A percentile compares a stretch with the other conserved stretches of the same genome.
phyloP scores from a whole-genome alignment of 2,329 filamentous ascomycete species.

The Fusarium sp. region DNA sequence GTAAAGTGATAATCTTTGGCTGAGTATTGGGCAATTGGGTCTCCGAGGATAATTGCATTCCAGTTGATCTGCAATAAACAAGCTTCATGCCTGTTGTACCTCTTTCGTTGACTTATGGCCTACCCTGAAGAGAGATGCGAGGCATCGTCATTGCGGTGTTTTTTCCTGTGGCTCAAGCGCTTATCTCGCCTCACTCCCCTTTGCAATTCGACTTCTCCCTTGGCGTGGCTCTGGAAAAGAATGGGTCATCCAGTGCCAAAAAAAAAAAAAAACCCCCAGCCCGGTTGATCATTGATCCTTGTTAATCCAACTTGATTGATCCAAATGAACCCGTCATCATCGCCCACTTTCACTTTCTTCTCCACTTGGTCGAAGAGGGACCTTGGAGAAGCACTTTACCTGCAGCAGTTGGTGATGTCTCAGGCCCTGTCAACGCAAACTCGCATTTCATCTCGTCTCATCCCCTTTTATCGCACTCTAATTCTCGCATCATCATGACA shows the following conservation, averaged over 20 bases:
- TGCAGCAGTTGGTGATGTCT: conserved; percentile 28
- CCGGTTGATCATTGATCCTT: conserved; percentile 20
- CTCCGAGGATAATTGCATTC: conserved; percentile 15
- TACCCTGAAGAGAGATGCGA: conserved; percentile 27
- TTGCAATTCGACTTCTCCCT: conserved; percentile 29
- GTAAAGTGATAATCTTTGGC: not conserved
- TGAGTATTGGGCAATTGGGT: not conserved
- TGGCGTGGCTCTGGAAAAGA: conserved; percentile 32
- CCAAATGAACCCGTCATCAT: conserved; percentile 36
- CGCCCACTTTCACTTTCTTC: conserved; percentile 32
- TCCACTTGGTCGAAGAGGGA: conserved; percentile 22
- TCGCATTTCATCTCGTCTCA: conserved; percentile 7
- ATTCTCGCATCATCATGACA: conserved; percentile 1
- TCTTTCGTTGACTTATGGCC: not conserved
- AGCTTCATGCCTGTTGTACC: conserved; percentile 21
- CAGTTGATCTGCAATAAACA: conserved; percentile 12
- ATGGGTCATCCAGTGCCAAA: conserved; percentile 2
- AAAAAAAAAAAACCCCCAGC: not conserved
- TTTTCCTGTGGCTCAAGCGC: conserved; percentile 15
- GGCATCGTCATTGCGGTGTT: conserved; percentile 12
- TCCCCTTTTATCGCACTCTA: conserved; percentile 1
- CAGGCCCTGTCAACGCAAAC: conserved; percentile 3
- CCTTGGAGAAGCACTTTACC: conserved; percentile 39
- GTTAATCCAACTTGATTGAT: conserved; percentile 22
- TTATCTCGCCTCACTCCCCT: conserved; percentile 36